Conservation (phyloP, 1,284 basidiomycete genomes). For the Mycosarcoma mackinlayi region DNA sequence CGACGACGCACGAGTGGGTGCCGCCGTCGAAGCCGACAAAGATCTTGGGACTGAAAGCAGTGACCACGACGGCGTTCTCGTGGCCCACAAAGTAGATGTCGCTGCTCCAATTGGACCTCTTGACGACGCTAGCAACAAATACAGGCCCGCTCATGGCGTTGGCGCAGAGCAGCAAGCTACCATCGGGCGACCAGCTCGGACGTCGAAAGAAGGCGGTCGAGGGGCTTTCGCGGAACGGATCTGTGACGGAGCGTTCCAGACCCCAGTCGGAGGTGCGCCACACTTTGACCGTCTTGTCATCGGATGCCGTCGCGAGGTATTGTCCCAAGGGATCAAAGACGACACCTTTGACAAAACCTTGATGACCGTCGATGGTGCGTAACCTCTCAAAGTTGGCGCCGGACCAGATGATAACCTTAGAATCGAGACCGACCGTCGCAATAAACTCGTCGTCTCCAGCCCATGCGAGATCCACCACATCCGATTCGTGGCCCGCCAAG, state of each 20-base stretch:
- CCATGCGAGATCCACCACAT: slow-evolving; percentile 97
- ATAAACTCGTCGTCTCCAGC: slow-evolving; percentile 81
- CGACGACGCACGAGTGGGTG: slow-evolving; percentile 54
- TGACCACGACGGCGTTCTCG: slow-evolving; percentile 94
- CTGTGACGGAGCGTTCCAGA: slow-evolving; percentile 82
- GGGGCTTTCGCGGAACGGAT: slow-evolving; percentile 92
- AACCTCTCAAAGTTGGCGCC: slow-evolving; percentile 70
- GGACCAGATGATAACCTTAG: slow-evolving; percentile 86
- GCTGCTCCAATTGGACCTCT: slow-evolving; percentile 74
- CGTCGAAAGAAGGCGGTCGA: slow-evolving; percentile 94
- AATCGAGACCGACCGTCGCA: slow-evolving; percentile 93
- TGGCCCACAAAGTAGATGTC: slow-evolving; percentile 86
- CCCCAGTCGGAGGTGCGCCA: slow-evolving; percentile 95
- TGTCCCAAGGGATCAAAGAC: slow-evolving; percentile 98
- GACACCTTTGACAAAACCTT: slow-evolving; percentile 97
- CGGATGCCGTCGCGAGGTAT: slow-evolving; percentile 82
- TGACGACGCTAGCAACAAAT: slow-evolving; percentile 95
- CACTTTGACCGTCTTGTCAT: slow-evolving; percentile 94
- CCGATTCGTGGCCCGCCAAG: slow-evolving; percentile 82
- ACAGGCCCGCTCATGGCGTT: slow-evolving; percentile 98
- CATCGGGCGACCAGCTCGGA: slow-evolving; percentile 97
- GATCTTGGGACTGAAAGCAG: slow-evolving; percentile 62
- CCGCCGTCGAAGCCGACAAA: slow-evolving; percentile 51
- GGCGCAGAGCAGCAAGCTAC: slow-evolving; percentile 94
- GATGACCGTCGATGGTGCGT: slow-evolving; percentile 84